These are phyloP conservation scores for Rutstroemia sydowiana DNA, from an alignment of 2,329 filamentous ascomycete species.

Conservation along the genomic window DNA sequence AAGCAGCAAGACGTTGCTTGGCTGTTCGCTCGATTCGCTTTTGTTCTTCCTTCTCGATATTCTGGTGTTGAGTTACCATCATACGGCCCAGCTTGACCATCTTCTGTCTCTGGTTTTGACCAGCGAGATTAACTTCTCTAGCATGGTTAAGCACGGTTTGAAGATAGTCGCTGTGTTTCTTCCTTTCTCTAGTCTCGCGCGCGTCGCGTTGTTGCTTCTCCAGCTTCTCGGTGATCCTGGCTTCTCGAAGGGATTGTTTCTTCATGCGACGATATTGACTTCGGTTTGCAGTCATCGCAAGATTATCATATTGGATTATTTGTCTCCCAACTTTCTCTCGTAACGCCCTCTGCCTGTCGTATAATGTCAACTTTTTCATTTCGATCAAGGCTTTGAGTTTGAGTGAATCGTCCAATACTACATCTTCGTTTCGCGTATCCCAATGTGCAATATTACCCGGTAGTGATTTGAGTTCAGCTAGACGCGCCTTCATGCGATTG, in stretches of 20 bases:
- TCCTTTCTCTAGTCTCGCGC: slow-evolving; percentile 92
- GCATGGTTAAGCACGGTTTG: slow-evolving; percentile 79
- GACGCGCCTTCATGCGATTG: slow-evolving; percentile 81
- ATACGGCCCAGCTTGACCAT: slow-evolving; percentile 79
- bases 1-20: slow-evolving; percentile 97
- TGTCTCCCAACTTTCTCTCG: slow-evolving; percentile 82
- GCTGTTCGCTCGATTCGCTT: slow-evolving; percentile 95
- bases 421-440: slow-evolving; percentile 66
- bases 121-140: slow-evolving; percentile 65
- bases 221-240: slow-evolving; percentile 94
- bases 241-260: slow-evolving; percentile 93
- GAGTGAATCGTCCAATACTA: slow-evolving; percentile 68
- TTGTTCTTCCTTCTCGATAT: slow-evolving; percentile 98
- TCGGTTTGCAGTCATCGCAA: slow-evolving; percentile 94
- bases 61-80: slow-evolving; percentile 85
- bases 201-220: slow-evolving; percentile 98
- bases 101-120: slow-evolving; percentile 61
- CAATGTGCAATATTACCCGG: slow-evolving; percentile 82
- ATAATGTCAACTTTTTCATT: slow-evolving; percentile 83
- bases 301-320: slow-evolving; percentile 92
- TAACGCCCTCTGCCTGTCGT: slow-evolving; percentile 79
- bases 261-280: slow-evolving; percentile 88
- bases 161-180: slow-evolving; percentile 91
- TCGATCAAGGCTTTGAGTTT: slow-evolving; percentile 91
- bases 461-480: slow-evolving; percentile 73